Evolutionary conservation across 805 yeast species (phyloP), one percentile per base, ranked within the genome.

Genomic region (Huiozyma sinensis): DNA sequence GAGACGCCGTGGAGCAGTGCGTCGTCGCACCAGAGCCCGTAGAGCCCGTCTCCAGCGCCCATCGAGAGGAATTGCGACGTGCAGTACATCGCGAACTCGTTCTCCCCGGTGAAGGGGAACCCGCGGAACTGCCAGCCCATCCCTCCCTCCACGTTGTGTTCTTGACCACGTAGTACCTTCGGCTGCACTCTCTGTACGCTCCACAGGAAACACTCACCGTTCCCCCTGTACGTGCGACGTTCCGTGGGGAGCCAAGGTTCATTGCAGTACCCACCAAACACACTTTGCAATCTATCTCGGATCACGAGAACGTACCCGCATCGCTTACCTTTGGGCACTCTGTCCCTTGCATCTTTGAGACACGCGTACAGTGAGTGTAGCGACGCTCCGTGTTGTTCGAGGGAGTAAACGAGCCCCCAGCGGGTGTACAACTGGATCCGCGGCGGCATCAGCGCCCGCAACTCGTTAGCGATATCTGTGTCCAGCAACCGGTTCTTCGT

Each of bases 131-230:
- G 69, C 50, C 74, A 55, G 24, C 24, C 24, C 24, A 17, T 17
- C 24, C 41, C 61, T 17, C 43, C 40, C 38, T 5, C 41, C 32
- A 33, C 38, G 11, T 28, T 42, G 36, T 28, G 33, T 46, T 44
- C 17, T 38, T 36, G 28, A 48, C 45, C 27, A 48, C 45, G 6
- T 11, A n/a, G 38, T n/a, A 44, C 36, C 41, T 63, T 60, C 30
- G 62, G 64, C 9, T 33, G 33, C 6, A 70, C 69, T 30, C 58
- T 63, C 48, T 77, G 83, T n/a, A 75, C 56, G 50, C 81, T 83
- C 95, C 96, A 90, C 24, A 90, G 69, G 54, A 92, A 89, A 57
- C 97, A 88, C 61, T 90, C 96, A 0, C 97, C 96, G 64, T 89
- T 89, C 0, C 98, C 98, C 53, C 81, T 83, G 64, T 80, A 90